Base-by-base conservation (phyloP, 2,329 filamentous ascomycete genomes). In the Xylariaceae sp. region DNA sequence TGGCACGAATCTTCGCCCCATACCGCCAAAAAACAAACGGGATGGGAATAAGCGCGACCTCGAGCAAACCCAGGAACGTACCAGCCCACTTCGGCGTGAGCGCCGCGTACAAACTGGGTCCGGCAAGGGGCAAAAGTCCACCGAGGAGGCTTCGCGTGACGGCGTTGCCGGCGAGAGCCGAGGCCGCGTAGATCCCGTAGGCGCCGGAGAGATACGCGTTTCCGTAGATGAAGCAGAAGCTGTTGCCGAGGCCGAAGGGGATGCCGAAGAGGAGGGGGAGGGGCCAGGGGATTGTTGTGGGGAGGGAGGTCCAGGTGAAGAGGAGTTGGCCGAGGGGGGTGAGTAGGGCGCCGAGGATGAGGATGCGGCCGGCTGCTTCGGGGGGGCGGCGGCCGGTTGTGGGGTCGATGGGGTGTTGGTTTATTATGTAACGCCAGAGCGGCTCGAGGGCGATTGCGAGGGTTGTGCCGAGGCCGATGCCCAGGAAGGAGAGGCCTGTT, bases 271-370 rank as follows among this genome's bases (percentile, higher is more conserved):
- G 77, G 53, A 95, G 87, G 1, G 90, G 88, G 17, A 85, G 79
- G n/a, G 91, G 85, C 88, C 89, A 95, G 71, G 90, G 92, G 37
- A 95, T 90, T 3, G 83, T 82, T 0, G 75, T 76, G 0, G 92
- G 92, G 0, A 91, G 83, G 61, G 87, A 92, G 0, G 92, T 96
- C 91, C 91, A 96, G 0, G 89, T 85, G 69, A 97, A 97, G 72
- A 87, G 88, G 23, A 97, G 82, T 73, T 96, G 88, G 13, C 92
- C 92, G 2, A 90, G 73, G 0, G 91, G 88, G 0, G 89, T 85
- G 0, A 90, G 76, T 1, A 95, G 71, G 0, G 90, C 84, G 2
- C 88, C 90, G 30, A 96, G 83, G 66, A 87, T 90, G 68, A 96
- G 88, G 58, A 94, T 82, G 48, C 85, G 83, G 3, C 93, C 90